Evolutionary conservation across 106 monocot genomes (phyloP), one percentile per base, ranked within the genome.

Genomic region (Acanthochlamys bracteata): DNA sequence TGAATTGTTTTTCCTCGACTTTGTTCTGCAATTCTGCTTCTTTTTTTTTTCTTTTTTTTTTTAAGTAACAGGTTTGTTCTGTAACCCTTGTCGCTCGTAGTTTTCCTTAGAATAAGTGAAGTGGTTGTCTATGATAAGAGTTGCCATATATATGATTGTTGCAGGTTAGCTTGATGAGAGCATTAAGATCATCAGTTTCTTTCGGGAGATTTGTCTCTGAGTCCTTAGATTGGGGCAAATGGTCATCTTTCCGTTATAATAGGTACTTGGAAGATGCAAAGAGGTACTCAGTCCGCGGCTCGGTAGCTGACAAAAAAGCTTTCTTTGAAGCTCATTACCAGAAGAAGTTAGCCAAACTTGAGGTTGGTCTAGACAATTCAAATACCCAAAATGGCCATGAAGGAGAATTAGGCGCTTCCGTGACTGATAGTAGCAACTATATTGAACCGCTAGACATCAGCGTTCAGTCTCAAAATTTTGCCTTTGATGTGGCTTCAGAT

Each of bases 181-280:
- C 72, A 45, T 53, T 86, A n/a, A 64, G 83, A 41, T 80, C 58
- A 33, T 93, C 89, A 4, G 61, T 93, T 20, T 83, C 93, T 0
- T 89, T 93, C 25, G 93, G 93, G 14, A 73, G 83, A 52, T 93
- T 78, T 63, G 70, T 81, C 53, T 76, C 85, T 0, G 89, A 89
- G 40, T 83, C 89, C 17, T 65, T 93, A 42, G 89, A 93, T 8
- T 93, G 93, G 89, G 89, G 86, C 22, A 85, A 69, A 54, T 89
- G 80, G 78, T 93, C 93, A 20, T 76, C 83, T 19, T 93, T 93
- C 77, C 66, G 42, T 21, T 83, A 89, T 24, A 86, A 85, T 26
- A 77, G 63, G 39, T 74, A 89, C 69, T 53, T 93, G 63, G 93
- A 93, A 45, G 93, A 93, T 39, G 84, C 73, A 0, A 71, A 74